These are phyloP conservation scores for Closterium sp. DNA, from an alignment of 139 green algal genomes.

Conservation along the genomic window DNA sequence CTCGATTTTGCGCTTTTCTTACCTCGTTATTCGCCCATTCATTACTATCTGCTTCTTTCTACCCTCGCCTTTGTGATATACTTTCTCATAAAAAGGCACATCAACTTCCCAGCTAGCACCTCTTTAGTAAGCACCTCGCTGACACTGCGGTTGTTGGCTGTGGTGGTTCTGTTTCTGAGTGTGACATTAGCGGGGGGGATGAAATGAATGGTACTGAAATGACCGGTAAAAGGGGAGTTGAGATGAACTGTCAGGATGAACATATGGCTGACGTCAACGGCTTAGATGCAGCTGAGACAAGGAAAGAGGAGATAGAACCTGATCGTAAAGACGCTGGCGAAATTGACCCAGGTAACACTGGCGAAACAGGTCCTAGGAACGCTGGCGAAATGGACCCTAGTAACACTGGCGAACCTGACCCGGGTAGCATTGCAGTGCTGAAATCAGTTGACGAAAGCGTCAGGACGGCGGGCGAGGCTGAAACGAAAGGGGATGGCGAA, in stretches of 20 bases:
- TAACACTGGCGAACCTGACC: not conserved
- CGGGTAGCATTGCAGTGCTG: not conserved
- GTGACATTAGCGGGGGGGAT: not conserved
- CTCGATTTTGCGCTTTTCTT: too few species aligned
- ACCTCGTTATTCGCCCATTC: too few species aligned
- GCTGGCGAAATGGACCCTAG: not conserved
- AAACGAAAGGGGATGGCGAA: not conserved
- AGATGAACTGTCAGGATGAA: not conserved
- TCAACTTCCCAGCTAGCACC: too few species aligned
- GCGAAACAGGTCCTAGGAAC: not conserved
- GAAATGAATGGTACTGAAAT: not conserved
- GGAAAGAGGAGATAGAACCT: not conserved
- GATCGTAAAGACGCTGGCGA: not conserved
- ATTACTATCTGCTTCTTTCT: too few species aligned
- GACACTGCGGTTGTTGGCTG: too few species aligned
- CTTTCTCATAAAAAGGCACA: too few species aligned
- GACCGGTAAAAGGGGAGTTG: not conserved
- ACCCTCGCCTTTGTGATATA: too few species aligned
- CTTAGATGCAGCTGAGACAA: not conserved
- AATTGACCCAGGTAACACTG: not conserved
- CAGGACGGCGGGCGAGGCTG: not conserved
- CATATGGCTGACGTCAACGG: not conserved
- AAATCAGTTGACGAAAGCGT: not conserved
- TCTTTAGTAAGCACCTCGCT: not conserved
- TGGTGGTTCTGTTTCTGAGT: not conserved